phyloP scores from a whole-genome alignment of 768 basidiomycete genomes.

The Chiua virens region DNA sequence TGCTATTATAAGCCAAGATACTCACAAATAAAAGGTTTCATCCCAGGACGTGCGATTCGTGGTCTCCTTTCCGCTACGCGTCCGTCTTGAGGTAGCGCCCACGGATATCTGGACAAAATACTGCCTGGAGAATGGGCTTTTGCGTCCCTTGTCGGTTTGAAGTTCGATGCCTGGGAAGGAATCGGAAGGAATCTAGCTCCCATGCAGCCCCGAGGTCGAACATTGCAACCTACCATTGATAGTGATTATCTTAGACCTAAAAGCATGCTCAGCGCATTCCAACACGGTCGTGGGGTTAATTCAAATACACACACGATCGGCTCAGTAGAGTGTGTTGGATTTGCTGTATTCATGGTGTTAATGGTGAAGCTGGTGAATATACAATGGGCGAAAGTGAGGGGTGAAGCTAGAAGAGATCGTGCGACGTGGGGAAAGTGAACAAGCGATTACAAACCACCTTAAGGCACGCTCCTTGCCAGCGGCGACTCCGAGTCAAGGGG shows the following conservation, averaged over 20 bases:
- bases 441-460: too few relatives aligned
- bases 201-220: background rate
- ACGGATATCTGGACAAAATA: background rate
- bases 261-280: background rate
- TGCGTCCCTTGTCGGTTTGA: background rate
- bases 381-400: too few relatives aligned
- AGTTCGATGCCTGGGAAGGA: background rate
- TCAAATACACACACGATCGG: background rate
- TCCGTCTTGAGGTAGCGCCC: background rate
- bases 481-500: too few relatives aligned
- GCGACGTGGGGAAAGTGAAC: too few relatives aligned
- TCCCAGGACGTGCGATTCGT: background rate
- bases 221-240: background rate
- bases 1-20: background rate
- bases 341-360: too few relatives aligned
- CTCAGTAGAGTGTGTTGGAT: too few relatives aligned
- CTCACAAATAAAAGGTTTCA: background rate
- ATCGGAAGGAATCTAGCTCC: too few relatives aligned
- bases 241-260: background rate
- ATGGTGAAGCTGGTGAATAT: too few relatives aligned
- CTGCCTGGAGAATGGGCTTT: background rate
- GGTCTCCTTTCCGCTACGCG: background rate
- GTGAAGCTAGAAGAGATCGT: too few relatives aligned
- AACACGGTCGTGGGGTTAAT: background rate
- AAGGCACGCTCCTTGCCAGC: too few relatives aligned